Evolutionary conservation across 495 filamentous ascomycete species (phyloP).

Genomic region (Glonium stellatum): DNA sequence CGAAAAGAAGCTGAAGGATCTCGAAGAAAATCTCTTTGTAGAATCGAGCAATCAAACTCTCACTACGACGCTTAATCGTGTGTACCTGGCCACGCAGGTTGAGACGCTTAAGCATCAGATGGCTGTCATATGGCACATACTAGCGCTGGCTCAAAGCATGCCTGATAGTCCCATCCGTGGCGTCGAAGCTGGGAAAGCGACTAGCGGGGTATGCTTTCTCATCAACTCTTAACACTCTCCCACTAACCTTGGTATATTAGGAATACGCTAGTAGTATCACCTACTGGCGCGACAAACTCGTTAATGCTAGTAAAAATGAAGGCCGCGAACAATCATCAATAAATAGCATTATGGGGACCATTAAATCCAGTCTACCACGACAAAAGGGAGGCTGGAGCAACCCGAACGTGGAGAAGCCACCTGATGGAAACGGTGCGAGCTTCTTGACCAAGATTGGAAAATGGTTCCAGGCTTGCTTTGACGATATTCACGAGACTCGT

Average conservation of each 20-base stretch:
- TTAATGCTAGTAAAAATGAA: background rate
- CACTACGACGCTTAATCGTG: background rate
- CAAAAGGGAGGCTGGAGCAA: background rate
- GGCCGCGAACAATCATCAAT: background rate
- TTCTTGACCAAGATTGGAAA: background rate
- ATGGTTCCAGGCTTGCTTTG: background rate
- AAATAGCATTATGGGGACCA: background rate
- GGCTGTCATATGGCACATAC: background rate
- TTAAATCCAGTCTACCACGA: background rate
- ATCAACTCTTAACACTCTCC: background rate
- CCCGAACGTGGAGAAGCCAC: background rate
- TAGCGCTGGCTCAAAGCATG: background rate
- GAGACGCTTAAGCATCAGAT: background rate
- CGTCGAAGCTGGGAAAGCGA: background rate
- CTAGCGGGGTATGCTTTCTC: background rate
- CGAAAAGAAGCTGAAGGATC: background rate
- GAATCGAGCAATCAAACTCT: background rate
- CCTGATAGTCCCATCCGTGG: background rate
- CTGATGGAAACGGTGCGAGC: background rate
- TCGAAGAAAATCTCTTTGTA: background rate
- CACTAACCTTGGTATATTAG: background rate
- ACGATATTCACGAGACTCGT: background rate
- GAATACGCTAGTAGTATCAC: background rate
- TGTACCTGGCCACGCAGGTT: background rate
- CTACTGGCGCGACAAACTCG: background rate